phyloP scores from a whole-genome alignment of 164 flowering plant species.

The Protea cynaroides region DNA sequence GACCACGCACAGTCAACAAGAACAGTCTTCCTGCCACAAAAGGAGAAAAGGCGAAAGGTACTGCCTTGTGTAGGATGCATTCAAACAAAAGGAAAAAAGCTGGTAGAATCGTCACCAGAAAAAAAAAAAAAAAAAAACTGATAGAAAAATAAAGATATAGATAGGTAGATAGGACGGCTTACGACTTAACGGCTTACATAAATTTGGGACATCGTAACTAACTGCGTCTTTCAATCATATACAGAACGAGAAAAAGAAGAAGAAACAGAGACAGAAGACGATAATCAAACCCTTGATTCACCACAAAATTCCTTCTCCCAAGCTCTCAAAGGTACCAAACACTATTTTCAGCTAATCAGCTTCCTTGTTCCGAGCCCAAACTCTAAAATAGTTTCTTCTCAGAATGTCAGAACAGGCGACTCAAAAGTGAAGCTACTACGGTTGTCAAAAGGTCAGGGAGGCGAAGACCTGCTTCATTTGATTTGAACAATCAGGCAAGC shows the following conservation, averaged over 20 bases:
- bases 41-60: conserved; percentile 43
- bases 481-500: conserved; percentile 40
- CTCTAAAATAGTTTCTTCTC: background rate
- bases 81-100: background rate
- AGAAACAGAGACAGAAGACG: conserved; percentile 37
- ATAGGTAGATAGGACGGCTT: background rate
- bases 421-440: conserved; percentile 44
- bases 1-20: conserved; percentile 15
- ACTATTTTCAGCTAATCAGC: background rate
- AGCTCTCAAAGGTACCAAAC: conserved; percentile 59
- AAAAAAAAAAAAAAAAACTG: too few relatives aligned
- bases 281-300: conserved; percentile 32
- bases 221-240: conserved; percentile 13
- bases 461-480: conserved; percentile 63
- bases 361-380: background rate
- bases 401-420: conserved; percentile 71
- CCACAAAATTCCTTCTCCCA: conserved; percentile 65
- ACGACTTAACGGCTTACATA: too few relatives aligned
- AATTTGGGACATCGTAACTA: too few relatives aligned
- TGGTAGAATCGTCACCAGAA: too few relatives aligned
- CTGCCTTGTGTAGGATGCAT: conserved; percentile 3
- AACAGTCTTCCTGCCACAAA: conserved; percentile 18
- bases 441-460: conserved; percentile 34
- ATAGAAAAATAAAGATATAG: too few relatives aligned
- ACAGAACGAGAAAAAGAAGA: conserved; percentile 36